A percentile compares a stretch with the other conserved stretches of the same genome.
These are phyloP conservation scores for Dictyostelium brefeldianum DNA, from an alignment of 78 protist genomes.

Conservation along the genomic window DNA sequence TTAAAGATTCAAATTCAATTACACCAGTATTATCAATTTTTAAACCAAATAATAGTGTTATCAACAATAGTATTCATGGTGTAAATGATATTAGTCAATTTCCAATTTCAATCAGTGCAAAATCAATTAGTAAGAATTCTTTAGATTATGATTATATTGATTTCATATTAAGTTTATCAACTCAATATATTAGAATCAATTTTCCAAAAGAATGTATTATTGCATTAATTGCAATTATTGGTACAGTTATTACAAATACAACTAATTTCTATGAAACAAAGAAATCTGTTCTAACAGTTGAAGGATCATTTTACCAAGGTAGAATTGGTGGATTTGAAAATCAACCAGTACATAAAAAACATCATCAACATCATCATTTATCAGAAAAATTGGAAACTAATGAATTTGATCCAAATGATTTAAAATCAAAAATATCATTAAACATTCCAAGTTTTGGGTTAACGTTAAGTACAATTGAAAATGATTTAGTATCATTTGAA, in stretches of 20 bases:
- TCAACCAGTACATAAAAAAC: not conserved
- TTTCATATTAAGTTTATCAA: conserved; percentile 8
- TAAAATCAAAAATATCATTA: conserved; percentile 40
- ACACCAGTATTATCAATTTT: conserved; percentile 55
- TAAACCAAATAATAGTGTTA: not conserved
- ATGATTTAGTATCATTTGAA: conserved; percentile 43
- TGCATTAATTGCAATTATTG: conserved; percentile 40
- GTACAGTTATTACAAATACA: conserved; percentile 34
- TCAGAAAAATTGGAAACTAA: conserved; percentile 21
- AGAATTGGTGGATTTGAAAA: conserved; percentile 15
- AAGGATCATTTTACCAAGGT: conserved; percentile 49
- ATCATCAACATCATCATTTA: not conserved
- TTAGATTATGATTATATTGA: conserved; percentile 74
- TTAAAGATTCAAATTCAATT: conserved; percentile 48
- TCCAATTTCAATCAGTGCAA: conserved; percentile 21
- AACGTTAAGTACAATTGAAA: conserved; percentile 16
- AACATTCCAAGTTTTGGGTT: conserved; percentile 30
- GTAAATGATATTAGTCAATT: not conserved
- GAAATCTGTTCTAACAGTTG: conserved; percentile 42
- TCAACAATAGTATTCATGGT: not conserved
- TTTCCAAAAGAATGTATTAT: conserved; percentile 58
- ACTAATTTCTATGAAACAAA: conserved; percentile 44
- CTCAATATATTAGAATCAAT: conserved; percentile 49
- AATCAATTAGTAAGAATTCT: conserved; percentile 57
- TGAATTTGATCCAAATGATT: conserved; percentile 82